A percentile compares a stretch with the other conserved stretches of the same genome.
Conservation (phyloP, 192 early-diverging fungal genomes). For the Mortierella antarctica region DNA sequence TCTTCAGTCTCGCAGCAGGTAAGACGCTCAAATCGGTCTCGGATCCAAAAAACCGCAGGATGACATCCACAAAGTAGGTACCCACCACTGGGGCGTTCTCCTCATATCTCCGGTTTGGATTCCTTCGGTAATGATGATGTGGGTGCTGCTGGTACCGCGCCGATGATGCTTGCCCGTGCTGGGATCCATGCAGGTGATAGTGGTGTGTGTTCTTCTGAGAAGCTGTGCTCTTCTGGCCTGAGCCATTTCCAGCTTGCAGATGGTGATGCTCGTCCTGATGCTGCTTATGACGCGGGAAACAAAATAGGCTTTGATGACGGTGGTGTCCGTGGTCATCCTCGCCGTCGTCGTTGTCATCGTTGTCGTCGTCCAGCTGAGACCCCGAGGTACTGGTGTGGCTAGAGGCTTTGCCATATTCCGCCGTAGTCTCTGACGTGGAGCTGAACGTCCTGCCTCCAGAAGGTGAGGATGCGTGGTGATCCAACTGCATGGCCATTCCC, state of each 20-base stretch:
- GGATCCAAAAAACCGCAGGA: constrained; percentile 64
- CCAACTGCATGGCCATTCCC: background rate
- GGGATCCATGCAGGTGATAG: background rate
- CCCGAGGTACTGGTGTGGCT: constrained; percentile 2
- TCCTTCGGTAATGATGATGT: constrained; percentile 40
- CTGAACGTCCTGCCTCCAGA: constrained; percentile 17
- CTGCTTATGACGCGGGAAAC: constrained; percentile 23
- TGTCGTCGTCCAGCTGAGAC: background rate
- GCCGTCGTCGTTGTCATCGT: background rate
- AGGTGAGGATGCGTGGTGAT: background rate
- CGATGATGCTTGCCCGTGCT: background rate
- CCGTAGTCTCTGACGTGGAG: constrained; percentile 9
- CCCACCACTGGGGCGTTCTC: constrained; percentile 51
- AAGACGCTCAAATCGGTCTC: constrained; percentile 58
- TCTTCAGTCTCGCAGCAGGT: constrained; percentile 59
- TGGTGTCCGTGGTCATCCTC: constrained; percentile 4
- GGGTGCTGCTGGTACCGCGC: constrained; percentile 40
- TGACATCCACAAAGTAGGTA: constrained; percentile 63
- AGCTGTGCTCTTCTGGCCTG: background rate
- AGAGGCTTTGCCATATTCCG: constrained; percentile 5
- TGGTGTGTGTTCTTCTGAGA: constrained; percentile 11
- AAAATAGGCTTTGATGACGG: constrained; percentile 2
- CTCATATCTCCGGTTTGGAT: constrained; percentile 21
- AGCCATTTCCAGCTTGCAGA: constrained; percentile 1
- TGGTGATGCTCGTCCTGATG: constrained; percentile 8